A percentile compares a stretch with the other conserved stretches of the same genome.
These are phyloP conservation scores for Phytophthora cactorum DNA, from an alignment of 352 stramenopile genomes.

Conservation along the genomic window DNA sequence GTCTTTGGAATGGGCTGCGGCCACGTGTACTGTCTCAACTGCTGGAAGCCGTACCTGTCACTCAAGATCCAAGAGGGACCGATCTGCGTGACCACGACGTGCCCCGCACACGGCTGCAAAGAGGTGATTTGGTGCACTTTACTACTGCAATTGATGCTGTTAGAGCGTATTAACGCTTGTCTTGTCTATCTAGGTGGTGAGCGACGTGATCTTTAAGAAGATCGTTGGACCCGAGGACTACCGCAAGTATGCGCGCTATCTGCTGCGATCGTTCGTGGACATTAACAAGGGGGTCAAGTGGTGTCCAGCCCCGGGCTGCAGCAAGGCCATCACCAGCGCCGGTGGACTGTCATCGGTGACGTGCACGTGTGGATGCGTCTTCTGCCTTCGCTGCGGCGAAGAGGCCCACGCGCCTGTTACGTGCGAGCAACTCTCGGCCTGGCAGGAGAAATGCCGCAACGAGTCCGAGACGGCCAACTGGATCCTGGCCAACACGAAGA, in stretches of 20 bases:
- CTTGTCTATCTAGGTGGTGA: conserved; percentile 55
- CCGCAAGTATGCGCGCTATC: conserved; percentile 91
- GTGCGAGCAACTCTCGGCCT: conserved; percentile 93
- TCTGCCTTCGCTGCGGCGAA: conserved; percentile 95
- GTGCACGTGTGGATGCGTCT: conserved; percentile 88
- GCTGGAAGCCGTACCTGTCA: conserved; percentile 87
- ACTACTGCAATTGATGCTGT: background rate
- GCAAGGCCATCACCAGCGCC: conserved; percentile 92
- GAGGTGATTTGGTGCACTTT: conserved; percentile 60
- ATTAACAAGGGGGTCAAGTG: conserved; percentile 97
- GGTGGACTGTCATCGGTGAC: conserved; percentile 81
- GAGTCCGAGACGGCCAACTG: conserved; percentile 99
- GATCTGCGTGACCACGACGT: conserved; percentile 94
- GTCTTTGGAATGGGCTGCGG: conserved; percentile 95
- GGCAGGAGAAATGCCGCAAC: conserved; percentile 98
- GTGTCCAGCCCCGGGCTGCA: conserved; percentile 97
- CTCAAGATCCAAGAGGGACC: conserved; percentile 93
- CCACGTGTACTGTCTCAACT: conserved; percentile 96
- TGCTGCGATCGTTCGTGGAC: conserved; percentile 98
- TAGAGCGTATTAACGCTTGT: background rate
- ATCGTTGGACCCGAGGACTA: conserved; percentile 79
- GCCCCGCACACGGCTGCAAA: conserved; percentile 95
- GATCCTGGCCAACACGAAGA: conserved; percentile 99
- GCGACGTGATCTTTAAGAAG: conserved; percentile 70
- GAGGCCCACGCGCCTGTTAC: conserved; percentile 95